Evolutionary conservation across 495 filamentous ascomycete genomes (phyloP).

Genomic region (Cudoniella acicularis): DNA sequence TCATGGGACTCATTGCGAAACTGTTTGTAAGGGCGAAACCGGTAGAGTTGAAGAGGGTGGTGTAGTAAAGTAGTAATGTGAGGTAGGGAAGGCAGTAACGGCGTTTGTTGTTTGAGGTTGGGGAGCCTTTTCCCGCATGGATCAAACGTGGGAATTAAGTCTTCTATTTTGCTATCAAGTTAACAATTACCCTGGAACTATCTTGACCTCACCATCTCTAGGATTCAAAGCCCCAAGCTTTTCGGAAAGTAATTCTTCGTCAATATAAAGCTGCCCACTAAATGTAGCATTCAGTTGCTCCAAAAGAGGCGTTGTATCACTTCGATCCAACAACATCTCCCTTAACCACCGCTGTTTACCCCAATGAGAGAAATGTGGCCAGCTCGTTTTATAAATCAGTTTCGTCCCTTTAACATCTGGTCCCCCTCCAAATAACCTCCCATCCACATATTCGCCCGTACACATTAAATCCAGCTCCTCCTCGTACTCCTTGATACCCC

Average conservation of each 20-base stretch:
- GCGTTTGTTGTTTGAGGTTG: too few relatives aligned
- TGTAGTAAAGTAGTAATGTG: too few relatives aligned
- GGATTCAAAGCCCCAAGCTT: constrained; percentile 14
- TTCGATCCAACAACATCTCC: constrained; percentile 23
- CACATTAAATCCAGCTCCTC: constrained; percentile 15
- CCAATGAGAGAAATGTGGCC: constrained; percentile 25
- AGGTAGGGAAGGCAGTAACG: too few relatives aligned
- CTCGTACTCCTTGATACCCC: constrained; percentile 18
- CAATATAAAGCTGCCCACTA: constrained; percentile 18
- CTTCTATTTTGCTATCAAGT: too few relatives aligned
- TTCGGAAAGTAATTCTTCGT: constrained; percentile 13
- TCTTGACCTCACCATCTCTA: constrained; percentile 19
- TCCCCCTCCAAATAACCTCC: constrained; percentile 14
- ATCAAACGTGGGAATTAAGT: too few relatives aligned
- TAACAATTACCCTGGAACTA: background rate
- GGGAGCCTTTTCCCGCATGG: too few relatives aligned
- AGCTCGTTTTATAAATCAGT: constrained; percentile 17
- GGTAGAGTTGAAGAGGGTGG: too few relatives aligned
- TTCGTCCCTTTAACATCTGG: background rate
- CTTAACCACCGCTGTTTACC: constrained; percentile 25
- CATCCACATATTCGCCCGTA: constrained; percentile 17
- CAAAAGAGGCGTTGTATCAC: constrained; percentile 16
- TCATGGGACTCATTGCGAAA: too few relatives aligned
- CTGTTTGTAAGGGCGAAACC: too few relatives aligned
- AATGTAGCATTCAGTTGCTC: constrained; percentile 15